phyloP scores from a whole-genome alignment of 2,329 filamentous ascomycete species.

The Botrytis deweyae region DNA sequence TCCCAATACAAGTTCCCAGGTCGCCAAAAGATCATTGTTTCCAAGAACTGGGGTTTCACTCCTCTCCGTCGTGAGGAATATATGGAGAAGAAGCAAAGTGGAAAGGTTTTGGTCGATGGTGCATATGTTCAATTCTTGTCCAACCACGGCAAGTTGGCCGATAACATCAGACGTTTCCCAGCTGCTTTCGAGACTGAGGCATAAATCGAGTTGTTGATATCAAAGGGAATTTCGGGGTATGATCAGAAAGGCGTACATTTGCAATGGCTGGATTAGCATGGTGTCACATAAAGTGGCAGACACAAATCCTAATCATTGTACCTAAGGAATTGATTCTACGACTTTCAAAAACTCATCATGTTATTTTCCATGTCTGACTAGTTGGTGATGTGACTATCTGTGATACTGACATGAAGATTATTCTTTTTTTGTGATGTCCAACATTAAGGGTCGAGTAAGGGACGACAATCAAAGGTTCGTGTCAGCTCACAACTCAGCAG shows the following conservation, averaged over 20 bases:
- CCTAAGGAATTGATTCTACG: slow-evolving; percentile 36
- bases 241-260: slow-evolving; percentile 36
- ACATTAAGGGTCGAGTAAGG: background rate
- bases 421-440: background rate
- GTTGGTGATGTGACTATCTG: slow-evolving; percentile 1
- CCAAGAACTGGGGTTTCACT: slow-evolving; percentile 99
- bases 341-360: slow-evolving; percentile 26
- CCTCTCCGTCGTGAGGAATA: slow-evolving; percentile 97
- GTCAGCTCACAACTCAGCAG: background rate
- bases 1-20: slow-evolving; percentile 99
- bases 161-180: slow-evolving; percentile 95
- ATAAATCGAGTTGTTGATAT: slow-evolving; percentile 30
- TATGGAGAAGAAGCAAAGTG: slow-evolving; percentile 89
- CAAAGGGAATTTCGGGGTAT: slow-evolving; percentile 18
- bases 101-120: slow-evolving; percentile 94
- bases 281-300: slow-evolving; percentile 25
- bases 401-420: background rate
- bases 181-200: slow-evolving; percentile 66
- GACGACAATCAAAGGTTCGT: background rate
- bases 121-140: slow-evolving; percentile 99
- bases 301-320: slow-evolving; percentile 35
- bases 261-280: slow-evolving; percentile 35
- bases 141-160: slow-evolving; percentile 81
- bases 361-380: background rate
- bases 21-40: slow-evolving; percentile 99